phyloP scores from a whole-genome alignment of 768 basidiomycete genomes.

The Termitomyces sp. region DNA sequence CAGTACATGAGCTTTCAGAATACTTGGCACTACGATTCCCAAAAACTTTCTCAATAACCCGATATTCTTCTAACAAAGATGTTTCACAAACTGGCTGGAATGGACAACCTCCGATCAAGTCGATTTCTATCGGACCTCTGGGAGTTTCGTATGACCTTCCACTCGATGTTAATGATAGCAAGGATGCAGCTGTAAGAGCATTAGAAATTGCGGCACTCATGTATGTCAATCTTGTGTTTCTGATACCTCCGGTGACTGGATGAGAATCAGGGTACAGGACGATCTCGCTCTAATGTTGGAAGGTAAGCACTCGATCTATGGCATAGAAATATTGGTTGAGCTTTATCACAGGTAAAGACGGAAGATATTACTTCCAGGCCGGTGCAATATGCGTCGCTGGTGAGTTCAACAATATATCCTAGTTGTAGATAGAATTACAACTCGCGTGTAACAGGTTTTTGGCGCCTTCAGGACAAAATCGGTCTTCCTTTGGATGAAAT shows the following conservation, averaged over 20 bases:
- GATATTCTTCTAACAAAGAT: constrained; percentile 25
- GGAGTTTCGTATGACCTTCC: constrained; percentile 47
- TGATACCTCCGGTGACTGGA: background rate
- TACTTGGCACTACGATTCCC: constrained; percentile 64
- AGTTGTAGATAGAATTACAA: background rate
- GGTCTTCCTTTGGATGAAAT: constrained; percentile 70
- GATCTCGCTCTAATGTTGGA: constrained; percentile 58
- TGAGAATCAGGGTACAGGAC: constrained; percentile 40
- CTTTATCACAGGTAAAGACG: constrained; percentile 45
- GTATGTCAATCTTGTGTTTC: constrained; percentile 31
- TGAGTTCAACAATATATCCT: constrained; percentile 16
- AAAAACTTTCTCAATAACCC: constrained; percentile 42
- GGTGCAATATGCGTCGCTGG: constrained; percentile 65
- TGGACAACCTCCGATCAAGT: constrained; percentile 43
- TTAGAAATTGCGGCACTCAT: constrained; percentile 57
- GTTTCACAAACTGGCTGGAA: constrained; percentile 32
- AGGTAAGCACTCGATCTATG: constrained; percentile 26
- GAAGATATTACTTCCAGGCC: constrained; percentile 69
- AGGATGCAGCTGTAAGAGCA: constrained; percentile 40
- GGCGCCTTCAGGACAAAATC: constrained; percentile 74
- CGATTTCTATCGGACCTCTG: constrained; percentile 45
- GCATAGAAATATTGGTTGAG: background rate
- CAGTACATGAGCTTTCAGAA: constrained; percentile 63
- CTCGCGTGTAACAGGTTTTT: constrained; percentile 46
- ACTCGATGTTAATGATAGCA: constrained; percentile 24